Evolutionary conservation across 2,329 filamentous ascomycete species (phyloP), one percentile per base, ranked within the genome.

Genomic region (Ascosphaera pollenicola): DNA sequence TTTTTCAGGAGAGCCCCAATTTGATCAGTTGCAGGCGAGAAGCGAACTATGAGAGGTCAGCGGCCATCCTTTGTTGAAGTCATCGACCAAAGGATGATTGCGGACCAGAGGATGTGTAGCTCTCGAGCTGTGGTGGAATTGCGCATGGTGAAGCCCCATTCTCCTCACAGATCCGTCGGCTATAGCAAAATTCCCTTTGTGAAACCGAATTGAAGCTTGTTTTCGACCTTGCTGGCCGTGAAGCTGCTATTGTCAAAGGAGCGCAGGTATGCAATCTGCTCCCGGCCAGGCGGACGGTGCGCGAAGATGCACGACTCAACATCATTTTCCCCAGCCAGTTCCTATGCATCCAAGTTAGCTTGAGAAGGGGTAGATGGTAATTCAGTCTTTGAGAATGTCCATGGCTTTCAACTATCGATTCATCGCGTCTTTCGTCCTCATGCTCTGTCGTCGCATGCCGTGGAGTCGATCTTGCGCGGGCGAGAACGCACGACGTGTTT

Each of bases 11-110:
- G 52, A 0, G 50, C 49, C 42, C 51, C 45, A 39, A 61, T 57
- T 36, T 55, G 58, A 56, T 52, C 53, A 16, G 56, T 64, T 17
- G 61, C 57, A 15, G 54, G 39, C 2, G 64, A 62, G 35, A 68
- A 68, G 35, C 56, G 50, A 41, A 69, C 63, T 66, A 43, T 6
- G 24, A 3, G 35, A 47, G 21, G 37, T 37, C 17, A 40, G 42
- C n/a, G 40, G 43, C 40, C 37, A 18, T 6, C 35, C 10, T 8
- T 35, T 18, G 7, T 7, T 28, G 24, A 28, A 7, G 24, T 28
- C 24, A 13, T 28, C 24, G 24, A 28, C 13, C 24, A 7, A 13
- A 28, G 24, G 24, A 28, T 28, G 24, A 28, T 7, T 28, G 24
- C 24, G 24, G 24, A 28, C 24, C 24, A 13, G 24, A 28, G 24